phyloP scores from a whole-genome alignment of 495 filamentous ascomycete genomes.

The Tuber microsphaerosporum region DNA sequence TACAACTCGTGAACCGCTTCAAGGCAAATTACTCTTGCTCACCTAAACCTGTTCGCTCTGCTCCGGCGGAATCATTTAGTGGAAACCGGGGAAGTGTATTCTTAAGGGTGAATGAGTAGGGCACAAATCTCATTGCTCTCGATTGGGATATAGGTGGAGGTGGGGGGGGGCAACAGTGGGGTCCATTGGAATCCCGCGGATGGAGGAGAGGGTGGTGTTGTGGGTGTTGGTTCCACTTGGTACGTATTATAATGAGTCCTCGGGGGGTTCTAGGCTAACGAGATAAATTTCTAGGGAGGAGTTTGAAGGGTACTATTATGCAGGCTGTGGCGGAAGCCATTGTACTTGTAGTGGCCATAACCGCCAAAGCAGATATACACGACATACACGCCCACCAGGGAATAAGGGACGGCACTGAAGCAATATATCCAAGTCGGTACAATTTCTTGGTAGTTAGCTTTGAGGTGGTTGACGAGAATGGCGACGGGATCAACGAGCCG shows the following conservation, averaged over 20 bases:
- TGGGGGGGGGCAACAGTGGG: conserved; percentile 31
- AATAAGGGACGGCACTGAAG: conserved; percentile 40
- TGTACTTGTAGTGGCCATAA: conserved; percentile 29
- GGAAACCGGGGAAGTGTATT: conserved; percentile 40
- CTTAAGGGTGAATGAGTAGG: conserved; percentile 39
- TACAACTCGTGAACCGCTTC: too few species aligned
- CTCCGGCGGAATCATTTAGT: not conserved
- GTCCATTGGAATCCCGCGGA: conserved; percentile 40
- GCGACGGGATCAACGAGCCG: conserved; percentile 47
- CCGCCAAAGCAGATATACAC: conserved; percentile 10
- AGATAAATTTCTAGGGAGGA: conserved; percentile 15
- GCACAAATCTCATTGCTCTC: conserved; percentile 40
- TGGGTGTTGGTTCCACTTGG: conserved; percentile 21
- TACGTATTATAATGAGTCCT: not conserved
- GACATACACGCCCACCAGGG: conserved; percentile 19
- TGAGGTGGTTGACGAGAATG: conserved; percentile 46
- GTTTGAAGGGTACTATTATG: conserved; percentile 24
- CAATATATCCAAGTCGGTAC: conserved; percentile 43
- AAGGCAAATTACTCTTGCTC: too few species aligned
- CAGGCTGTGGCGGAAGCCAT: conserved; percentile 24
- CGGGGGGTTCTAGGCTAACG: not conserved
- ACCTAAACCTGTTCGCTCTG: too few species aligned
- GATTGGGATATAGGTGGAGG: conserved; percentile 42
- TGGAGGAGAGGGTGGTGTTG: conserved; percentile 36
- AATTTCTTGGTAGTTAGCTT: conserved; percentile 43